phyloP scores from a whole-genome alignment of 768 basidiomycete genomes.

The Calocybe indica region DNA sequence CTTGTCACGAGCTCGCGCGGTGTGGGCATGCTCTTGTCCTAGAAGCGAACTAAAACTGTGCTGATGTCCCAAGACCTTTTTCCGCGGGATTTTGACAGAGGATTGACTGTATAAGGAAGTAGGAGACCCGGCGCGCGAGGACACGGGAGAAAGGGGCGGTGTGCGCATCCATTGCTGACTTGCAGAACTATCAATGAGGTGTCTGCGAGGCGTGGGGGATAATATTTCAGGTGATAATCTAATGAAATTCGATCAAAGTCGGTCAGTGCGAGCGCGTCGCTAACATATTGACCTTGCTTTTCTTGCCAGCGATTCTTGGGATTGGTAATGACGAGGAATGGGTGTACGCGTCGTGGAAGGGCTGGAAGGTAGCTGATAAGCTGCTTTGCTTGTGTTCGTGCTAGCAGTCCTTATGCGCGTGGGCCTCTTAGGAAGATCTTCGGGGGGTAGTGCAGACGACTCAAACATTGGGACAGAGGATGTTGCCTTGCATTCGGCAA shows the following conservation, averaged over 20 bases:
- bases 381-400: constrained; percentile 4
- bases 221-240: constrained; percentile 33
- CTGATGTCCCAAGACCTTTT: neutral
- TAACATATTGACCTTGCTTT: constrained; percentile 1
- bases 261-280: neutral
- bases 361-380: constrained; percentile 19
- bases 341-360: neutral
- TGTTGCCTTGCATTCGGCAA: neutral
- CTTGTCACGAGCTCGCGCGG: constrained; percentile 7
- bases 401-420: constrained; percentile 25
- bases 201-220: constrained; percentile 61
- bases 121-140: constrained; percentile 43
- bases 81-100: no score
- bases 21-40: constrained; percentile 21
- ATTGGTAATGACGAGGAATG: constrained; percentile 5
- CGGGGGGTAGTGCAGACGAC: constrained; percentile 33
- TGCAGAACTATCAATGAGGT: constrained; percentile 54
- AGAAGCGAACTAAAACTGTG: constrained; percentile 39
- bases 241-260: neutral
- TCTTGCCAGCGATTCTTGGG: constrained; percentile 5
- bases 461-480: constrained; percentile 26
- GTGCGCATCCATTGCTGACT: constrained; percentile 57
- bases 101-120: constrained; percentile 16
- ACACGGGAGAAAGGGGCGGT: constrained; percentile 39
- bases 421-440: constrained; percentile 21